A percentile compares a stretch with the other conserved stretches of the same genome.
phyloP scores from a whole-genome alignment of 352 stramenopile genomes.

The Thraustotheca clavata region DNA sequence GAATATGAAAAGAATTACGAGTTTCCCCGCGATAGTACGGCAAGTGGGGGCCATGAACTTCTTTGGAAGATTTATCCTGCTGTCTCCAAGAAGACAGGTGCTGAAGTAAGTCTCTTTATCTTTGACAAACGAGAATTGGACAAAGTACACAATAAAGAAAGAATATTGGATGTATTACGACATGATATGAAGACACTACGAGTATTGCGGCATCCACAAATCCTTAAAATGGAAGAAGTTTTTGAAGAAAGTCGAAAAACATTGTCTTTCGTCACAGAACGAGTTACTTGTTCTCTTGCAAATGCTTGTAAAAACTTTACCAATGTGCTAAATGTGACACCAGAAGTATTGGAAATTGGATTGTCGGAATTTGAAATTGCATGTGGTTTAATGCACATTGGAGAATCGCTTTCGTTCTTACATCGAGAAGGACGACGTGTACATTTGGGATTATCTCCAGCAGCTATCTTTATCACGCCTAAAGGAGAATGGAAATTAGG shows the following conservation, averaged over 20 bases:
- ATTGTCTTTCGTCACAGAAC: slow-evolving; percentile 86
- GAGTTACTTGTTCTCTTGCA: slow-evolving; percentile 82
- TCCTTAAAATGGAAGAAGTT: slow-evolving; percentile 87
- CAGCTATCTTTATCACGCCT: slow-evolving; percentile 87
- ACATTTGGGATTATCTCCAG: slow-evolving; percentile 74
- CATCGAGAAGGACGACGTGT: slow-evolving; percentile 83
- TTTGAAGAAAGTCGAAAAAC: slow-evolving; percentile 81
- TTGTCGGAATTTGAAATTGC: slow-evolving; percentile 83
- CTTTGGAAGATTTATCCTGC: slow-evolving; percentile 79
- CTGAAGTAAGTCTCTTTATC: slow-evolving; percentile 77
- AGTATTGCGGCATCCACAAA: slow-evolving; percentile 76
- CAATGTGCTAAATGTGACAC: slow-evolving; percentile 78
- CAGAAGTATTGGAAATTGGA: slow-evolving; percentile 79
- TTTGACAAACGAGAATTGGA: slow-evolving; percentile 85
- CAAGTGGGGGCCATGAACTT: slow-evolving; percentile 73
- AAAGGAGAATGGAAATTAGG: slow-evolving; percentile 89
- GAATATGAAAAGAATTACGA: slow-evolving; percentile 83
- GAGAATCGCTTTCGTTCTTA: slow-evolving; percentile 85
- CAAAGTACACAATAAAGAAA: slow-evolving; percentile 77
- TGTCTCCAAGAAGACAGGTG: slow-evolving; percentile 64
- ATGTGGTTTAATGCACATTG: slow-evolving; percentile 82
- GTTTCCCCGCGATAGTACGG: slow-evolving; percentile 76
- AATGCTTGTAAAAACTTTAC: slow-evolving; percentile 87
- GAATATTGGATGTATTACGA: slow-evolving; percentile 77
- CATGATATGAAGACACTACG: slow-evolving; percentile 85